Percentiles rank a stretch among this genome's conserved stretches.
These are phyloP conservation scores for Skeletonema costatum DNA, from an alignment of 108 stramenopile genomes.

Conservation along the genomic window DNA sequence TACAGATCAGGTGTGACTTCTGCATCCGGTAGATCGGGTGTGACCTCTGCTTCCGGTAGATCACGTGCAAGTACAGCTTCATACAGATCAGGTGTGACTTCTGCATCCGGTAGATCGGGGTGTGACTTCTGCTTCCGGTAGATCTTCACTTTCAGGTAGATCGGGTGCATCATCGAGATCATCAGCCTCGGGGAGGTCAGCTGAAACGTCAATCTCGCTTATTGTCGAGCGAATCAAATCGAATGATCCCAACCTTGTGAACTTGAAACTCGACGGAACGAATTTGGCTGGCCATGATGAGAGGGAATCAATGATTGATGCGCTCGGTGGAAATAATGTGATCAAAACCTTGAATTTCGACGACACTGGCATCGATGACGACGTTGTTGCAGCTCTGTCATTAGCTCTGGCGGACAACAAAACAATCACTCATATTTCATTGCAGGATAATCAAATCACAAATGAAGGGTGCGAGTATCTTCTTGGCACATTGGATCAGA, in stretches of 20 bases:
- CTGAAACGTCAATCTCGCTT: slow-evolving; percentile 5
- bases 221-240: slow-evolving; percentile 4
- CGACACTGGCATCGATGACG: slow-evolving; percentile 35
- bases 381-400: slow-evolving; percentile 21
- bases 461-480: slow-evolving; percentile 43
- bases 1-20: background rate
- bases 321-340: slow-evolving; percentile 3
- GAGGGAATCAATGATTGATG: slow-evolving; percentile 35
- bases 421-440: slow-evolving; percentile 20
- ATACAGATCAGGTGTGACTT: background rate
- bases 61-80: too few species aligned
- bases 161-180: background rate
- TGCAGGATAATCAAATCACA: slow-evolving; percentile 44
- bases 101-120: background rate
- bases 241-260: slow-evolving; percentile 28
- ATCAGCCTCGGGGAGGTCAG: background rate
- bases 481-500: slow-evolving; percentile 26
- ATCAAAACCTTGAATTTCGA: slow-evolving; percentile 19
- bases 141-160: background rate
- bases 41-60: background rate
- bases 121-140: background rate
- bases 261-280: slow-evolving; percentile 18
- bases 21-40: background rate
- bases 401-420: slow-evolving; percentile 30
- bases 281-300: slow-evolving; percentile 15